Conservation (phyloP, 2,329 filamentous ascomycete species). For the Alternaria triticimaculans region DNA sequence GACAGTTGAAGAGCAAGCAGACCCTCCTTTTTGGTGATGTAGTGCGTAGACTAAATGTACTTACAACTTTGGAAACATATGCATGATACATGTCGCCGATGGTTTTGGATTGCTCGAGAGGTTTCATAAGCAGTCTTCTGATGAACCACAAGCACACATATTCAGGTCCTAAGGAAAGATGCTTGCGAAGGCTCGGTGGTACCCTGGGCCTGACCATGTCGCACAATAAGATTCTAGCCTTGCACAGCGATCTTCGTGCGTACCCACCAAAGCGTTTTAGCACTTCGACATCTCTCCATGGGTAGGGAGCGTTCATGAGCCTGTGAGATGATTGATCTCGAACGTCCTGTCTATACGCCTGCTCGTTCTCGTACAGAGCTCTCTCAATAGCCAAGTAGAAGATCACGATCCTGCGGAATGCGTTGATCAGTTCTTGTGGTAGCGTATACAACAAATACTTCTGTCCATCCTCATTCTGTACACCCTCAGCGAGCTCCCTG, state of each 20-base stretch:
- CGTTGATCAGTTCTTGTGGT: constrained; percentile 28
- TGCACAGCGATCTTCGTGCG: constrained; percentile 14
- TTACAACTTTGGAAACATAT: constrained; percentile 41
- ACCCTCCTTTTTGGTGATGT: too few relatives aligned
- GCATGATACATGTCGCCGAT: constrained; percentile 41
- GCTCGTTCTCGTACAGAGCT: constrained; percentile 25
- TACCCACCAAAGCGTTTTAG: constrained; percentile 27
- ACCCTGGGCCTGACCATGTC: constrained; percentile 27
- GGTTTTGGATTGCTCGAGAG: constrained; percentile 33
- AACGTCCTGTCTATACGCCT: too few relatives aligned
- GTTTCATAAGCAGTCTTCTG: constrained; percentile 37
- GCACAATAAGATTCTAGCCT: constrained; percentile 34
- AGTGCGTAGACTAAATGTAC: not conserved
- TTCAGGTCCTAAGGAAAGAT: constrained; percentile 35
- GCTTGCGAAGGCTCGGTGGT: constrained; percentile 15
- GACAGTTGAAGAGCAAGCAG: too few relatives aligned
- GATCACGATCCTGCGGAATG: constrained; percentile 28
- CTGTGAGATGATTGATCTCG: too few relatives aligned
- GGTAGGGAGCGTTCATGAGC: constrained; percentile 9
- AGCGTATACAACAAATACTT: constrained; percentile 35
- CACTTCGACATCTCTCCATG: constrained; percentile 18
- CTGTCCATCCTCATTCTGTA: constrained; percentile 30
- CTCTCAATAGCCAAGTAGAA: constrained; percentile 39
- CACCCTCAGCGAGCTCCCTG: constrained; percentile 34
- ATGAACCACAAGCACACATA: constrained; percentile 43